Base-by-base conservation (phyloP, 1,284 basidiomycete species). In the Melampsora abietis-canadensis region DNA sequence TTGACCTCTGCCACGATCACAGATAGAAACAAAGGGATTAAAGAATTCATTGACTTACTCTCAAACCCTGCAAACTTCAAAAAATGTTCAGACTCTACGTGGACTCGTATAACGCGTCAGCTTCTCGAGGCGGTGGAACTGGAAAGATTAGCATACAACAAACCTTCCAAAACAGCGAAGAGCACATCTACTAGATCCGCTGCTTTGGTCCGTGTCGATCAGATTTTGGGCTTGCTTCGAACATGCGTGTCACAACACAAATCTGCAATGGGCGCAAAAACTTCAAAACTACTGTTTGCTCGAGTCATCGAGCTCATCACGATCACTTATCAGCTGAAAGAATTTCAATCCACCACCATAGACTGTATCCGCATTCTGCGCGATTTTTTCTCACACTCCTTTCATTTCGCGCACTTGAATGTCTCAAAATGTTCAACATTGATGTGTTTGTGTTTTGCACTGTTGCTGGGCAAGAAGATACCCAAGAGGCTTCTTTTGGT, bases 321-420 rank as follows among this genome's bases (percentile, higher is more conserved):
- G 27, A 27, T 46, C 17, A 30, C 27, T 27, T 21, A 31, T 37
- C 64, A 66, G 46, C 64, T 44, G 47, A 47, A 34, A 30, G 59
- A 66, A 15, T 59, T 74, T 27, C 63, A 74, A 8, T 7, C n/a
- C 10, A 60, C 61, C 19, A 57, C 44, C 17, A 30, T 66, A 31
- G 72, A 74, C 60, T 74, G 72, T 44, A 74, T 74, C 60, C 72
- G 72, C 37, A 74, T 66, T 46, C 27, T 74, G 31, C 54, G 72
- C 14, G 72, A 74, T 59, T 74, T 74, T 59, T 59, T 74, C 17
- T 60, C 57, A 10, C 65, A 74, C 21, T 51, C 44, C 17, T 57
- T 57, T 30, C 72, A 74, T 61, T 54, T 66, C 24, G 64, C 64
- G 19, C 72, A 74, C 24, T 57, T 74, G 14, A 46, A 37, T 57